Conservation (phyloP, 495 filamentous ascomycete genomes). For the Hypoxylon rickii region DNA sequence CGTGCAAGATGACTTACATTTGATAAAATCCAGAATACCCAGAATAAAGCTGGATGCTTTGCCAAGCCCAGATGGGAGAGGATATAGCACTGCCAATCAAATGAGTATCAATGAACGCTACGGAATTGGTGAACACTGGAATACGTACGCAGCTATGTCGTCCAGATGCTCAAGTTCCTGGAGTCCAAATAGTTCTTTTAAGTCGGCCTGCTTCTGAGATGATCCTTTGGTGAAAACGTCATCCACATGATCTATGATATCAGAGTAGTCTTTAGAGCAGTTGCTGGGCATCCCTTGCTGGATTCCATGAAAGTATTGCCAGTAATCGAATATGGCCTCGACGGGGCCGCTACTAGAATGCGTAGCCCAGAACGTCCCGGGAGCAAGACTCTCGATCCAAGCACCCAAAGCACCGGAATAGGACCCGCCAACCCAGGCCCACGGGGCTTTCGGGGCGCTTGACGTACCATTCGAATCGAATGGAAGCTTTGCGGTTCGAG, state of each 20-base stretch:
- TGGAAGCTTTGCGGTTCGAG: slow-evolving; percentile 56
- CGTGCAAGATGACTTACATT: slow-evolving; percentile 45
- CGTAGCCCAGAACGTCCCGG: slow-evolving; percentile 69
- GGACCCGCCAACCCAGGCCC: slow-evolving; percentile 65
- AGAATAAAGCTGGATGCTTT: slow-evolving; percentile 53
- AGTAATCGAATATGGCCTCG: slow-evolving; percentile 63
- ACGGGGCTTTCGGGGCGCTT: slow-evolving; percentile 59
- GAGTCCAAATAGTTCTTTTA: slow-evolving; percentile 63
- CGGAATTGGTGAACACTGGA: neutral
- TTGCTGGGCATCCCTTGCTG: slow-evolving; percentile 65
- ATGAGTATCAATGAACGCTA: slow-evolving; percentile 13
- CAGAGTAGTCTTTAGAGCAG: slow-evolving; percentile 60
- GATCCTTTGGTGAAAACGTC: slow-evolving; percentile 46
- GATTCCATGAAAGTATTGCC: slow-evolving; percentile 64
- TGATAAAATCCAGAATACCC: slow-evolving; percentile 56
- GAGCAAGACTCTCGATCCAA: slow-evolving; percentile 59
- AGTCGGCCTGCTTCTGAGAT: slow-evolving; percentile 42
- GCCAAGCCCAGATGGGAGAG: slow-evolving; percentile 63
- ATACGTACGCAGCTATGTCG: slow-evolving; percentile 58
- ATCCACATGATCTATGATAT: slow-evolving; percentile 63
- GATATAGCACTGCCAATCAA: slow-evolving; percentile 49
- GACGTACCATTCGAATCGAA: slow-evolving; percentile 58
- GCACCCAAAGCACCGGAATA: slow-evolving; percentile 65
- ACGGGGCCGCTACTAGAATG: slow-evolving; percentile 64
- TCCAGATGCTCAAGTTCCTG: slow-evolving; percentile 55